These are phyloP conservation scores for Piper betle DNA, from an alignment of 164 flowering plant species.

Conservation along the genomic window DNA sequence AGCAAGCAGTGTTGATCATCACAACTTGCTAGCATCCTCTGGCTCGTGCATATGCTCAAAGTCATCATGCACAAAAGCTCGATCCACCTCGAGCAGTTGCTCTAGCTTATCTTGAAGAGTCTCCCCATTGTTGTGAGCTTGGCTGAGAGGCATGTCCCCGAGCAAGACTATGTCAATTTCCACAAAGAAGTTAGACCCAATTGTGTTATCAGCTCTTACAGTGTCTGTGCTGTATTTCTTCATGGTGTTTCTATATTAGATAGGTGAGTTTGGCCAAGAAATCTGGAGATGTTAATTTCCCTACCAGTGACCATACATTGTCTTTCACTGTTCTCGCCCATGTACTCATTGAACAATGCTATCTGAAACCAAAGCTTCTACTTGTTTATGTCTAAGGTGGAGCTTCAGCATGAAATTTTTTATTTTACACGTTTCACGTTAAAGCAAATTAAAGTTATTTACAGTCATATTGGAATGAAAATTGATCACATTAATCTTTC, in stretches of 20 bases:
- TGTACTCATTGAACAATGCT: constrained; percentile 60
- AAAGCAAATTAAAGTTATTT: too few relatives aligned
- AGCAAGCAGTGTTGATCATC: too few relatives aligned
- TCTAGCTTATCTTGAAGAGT: constrained; percentile 77
- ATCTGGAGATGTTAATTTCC: constrained; percentile 65
- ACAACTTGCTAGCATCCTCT: too few relatives aligned
- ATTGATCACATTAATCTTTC: too few relatives aligned
- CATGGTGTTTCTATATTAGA: constrained; percentile 69
- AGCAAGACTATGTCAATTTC: constrained; percentile 83
- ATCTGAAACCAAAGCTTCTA: constrained; percentile 33
- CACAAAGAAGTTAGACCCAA: constrained; percentile 48
- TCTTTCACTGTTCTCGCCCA: constrained; percentile 69
- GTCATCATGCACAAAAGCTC: constrained; percentile 81
- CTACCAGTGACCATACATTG: constrained; percentile 59
- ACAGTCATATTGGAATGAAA: too few relatives aligned
- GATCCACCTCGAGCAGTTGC: constrained; percentile 57
- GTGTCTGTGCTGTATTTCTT: constrained; percentile 67
- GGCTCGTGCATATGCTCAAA: constrained; percentile 65
- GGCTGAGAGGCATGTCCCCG: constrained; percentile 44
- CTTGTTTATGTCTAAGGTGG: too few relatives aligned
- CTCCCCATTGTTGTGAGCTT: constrained; percentile 79
- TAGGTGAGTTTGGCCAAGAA: constrained; percentile 52
- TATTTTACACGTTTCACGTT: too few relatives aligned
- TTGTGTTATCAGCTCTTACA: constrained; percentile 57
- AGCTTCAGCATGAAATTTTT: too few relatives aligned